Base-by-base conservation (phyloP, 139 green algal species). In the Coccomyxa sp. region DNA sequence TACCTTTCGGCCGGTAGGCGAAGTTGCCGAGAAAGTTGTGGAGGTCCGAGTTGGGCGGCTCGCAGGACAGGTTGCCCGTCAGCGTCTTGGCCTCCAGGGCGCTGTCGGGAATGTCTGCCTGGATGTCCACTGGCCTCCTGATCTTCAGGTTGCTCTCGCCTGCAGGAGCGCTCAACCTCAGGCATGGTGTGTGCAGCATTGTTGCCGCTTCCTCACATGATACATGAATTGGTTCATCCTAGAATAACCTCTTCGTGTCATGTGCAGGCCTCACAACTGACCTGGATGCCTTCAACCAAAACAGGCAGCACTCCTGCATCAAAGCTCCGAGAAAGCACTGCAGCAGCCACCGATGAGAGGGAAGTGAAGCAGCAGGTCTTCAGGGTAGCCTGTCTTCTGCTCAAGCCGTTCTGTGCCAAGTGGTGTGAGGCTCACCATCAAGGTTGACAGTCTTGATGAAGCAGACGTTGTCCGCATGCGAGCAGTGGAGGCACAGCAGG, bases 121-220 rank as follows among this genome's bases (percentile, higher is more conserved):
- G 81, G 2, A 87, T 8, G 79, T 92, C 84, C 3, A 91, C 31
- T 27, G 88, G 88, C 55, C 86, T 81, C 50, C 86, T 81, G 50
- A 98, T 92, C 87, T 98, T 98, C 8, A 98, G 88, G 85, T 98
- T 98, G 38, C 91, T 98, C 78, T 98, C 95, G 12, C 89, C 76
- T 81, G 68, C 68, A 75, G 40, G n/a, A n/a, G n/a, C n/a, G n/a
- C n/a, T n/a, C n/a, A n/a, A n/a, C n/a, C n/a, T n/a, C n/a, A n/a
- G n/a, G n/a, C n/a, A n/a, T n/a, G n/a, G n/a, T n/a, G n/a, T n/a
- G n/a, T 68, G 54, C 54, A 68, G 68, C 68, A 9, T 73, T 16
- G 68, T 14, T 73, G 9, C 68, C 68, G 14, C 9, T 37, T 24
- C 68, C 68, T 33, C 27, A 33, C 9, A 33, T 10, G 18, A 38